These are phyloP conservation scores for Ulota crispa DNA, from an alignment of 225 moss, liverwort and hornwort species.

Conservation along the genomic window DNA sequence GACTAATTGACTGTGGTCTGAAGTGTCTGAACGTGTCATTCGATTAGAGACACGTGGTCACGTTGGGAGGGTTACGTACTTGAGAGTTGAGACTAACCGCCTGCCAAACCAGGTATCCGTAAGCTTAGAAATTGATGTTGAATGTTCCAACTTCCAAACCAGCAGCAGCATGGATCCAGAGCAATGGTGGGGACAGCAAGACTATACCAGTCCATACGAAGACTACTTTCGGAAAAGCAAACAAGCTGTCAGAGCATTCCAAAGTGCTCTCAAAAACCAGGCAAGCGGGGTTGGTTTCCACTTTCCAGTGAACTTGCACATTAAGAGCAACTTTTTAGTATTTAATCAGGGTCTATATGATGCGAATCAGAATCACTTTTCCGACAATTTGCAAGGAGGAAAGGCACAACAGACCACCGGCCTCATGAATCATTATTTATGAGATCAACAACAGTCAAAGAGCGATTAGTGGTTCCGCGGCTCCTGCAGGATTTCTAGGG, in stretches of 20 bases:
- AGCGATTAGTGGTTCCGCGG: not conserved
- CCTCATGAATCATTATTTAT: not conserved
- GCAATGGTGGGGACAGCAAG: conserved; percentile 9
- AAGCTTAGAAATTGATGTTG: not conserved
- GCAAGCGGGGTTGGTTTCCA: not conserved
- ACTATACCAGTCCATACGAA: not conserved
- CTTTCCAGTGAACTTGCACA: not conserved
- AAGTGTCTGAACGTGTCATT: not conserved
- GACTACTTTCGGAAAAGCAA: conserved; percentile 15
- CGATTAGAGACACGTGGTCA: not conserved
- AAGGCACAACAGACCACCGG: not conserved
- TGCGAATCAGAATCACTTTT: not conserved
- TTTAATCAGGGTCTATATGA: not conserved
- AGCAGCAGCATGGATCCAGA: not conserved
- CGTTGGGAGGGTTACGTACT: not conserved
- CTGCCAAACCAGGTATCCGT: not conserved
- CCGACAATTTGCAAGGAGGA: not conserved
- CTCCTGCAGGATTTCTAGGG: not conserved
- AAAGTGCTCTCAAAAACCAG: not conserved
- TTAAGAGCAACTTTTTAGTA: not conserved
- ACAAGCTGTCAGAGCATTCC: not conserved
- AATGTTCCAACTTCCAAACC: conserved; percentile 25
- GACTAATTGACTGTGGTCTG: not conserved
- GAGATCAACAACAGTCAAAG: not conserved
- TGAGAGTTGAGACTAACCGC: not conserved